These are phyloP conservation scores for Metroxylon sagu DNA, from an alignment of 176 grass and related monocot genomes.

Conservation along the genomic window DNA sequence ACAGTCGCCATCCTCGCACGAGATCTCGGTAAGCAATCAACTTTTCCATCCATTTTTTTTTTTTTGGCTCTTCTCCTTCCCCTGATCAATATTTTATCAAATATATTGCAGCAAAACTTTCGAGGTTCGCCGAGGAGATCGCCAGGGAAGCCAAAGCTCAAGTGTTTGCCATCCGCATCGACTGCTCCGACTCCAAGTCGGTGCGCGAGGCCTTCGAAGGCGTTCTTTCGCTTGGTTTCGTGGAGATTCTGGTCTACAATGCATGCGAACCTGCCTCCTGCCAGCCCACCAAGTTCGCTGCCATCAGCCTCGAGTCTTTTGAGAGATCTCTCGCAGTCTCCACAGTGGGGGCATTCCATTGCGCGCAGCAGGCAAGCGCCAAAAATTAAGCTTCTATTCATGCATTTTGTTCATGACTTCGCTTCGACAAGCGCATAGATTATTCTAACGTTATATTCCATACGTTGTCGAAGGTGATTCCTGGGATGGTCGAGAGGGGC, in stretches of 20 bases:
- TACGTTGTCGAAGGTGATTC: conserved; percentile 43
- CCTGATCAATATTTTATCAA: background rate
- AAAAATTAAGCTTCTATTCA: no score
- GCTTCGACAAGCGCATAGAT: no score
- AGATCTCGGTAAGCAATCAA: conserved; percentile 38
- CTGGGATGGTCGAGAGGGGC: conserved; percentile 70
- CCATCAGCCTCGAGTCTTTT: conserved; percentile 48
- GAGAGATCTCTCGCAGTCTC: conserved; percentile 49
- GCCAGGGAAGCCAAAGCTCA: conserved; percentile 72
- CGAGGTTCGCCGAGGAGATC: conserved; percentile 71
- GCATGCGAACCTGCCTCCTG: conserved; percentile 31
- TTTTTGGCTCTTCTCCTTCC: background rate
- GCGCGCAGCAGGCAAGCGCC: conserved; percentile 55
- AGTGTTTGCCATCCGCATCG: conserved; percentile 83
- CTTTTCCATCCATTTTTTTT: background rate
- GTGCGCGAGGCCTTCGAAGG: conserved; percentile 94
- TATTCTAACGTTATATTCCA: no score
- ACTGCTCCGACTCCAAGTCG: conserved; percentile 72
- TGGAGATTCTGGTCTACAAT: conserved; percentile 93
- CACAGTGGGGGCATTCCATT: conserved; percentile 72
- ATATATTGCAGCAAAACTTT: conserved; percentile 53
- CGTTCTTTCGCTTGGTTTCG: conserved; percentile 71
- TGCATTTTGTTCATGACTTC: no score
- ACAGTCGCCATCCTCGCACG: conserved; percentile 87
- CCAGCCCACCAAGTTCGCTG: conserved; percentile 41